These are phyloP conservation scores for Aspergillus intermedius DNA, from an alignment of 2,329 filamentous ascomycete genomes.

Conservation along the genomic window DNA sequence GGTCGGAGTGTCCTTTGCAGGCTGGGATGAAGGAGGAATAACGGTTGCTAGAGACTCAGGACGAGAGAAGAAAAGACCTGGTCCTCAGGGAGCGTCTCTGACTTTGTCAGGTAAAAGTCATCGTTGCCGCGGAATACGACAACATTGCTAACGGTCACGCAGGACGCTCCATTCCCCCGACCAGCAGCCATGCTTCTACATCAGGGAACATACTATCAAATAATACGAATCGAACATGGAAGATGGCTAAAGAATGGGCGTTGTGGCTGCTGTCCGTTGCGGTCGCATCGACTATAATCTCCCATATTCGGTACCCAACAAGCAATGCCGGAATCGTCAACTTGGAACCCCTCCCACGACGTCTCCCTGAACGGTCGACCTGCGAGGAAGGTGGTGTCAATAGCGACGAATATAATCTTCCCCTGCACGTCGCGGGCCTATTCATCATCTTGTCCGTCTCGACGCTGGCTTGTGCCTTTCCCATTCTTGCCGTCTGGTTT, in stretches of 20 bases:
- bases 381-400: constrained; percentile 21
- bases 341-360: not conserved
- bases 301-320: constrained; percentile 4
- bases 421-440: constrained; percentile 58
- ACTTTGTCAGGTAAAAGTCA: constrained; percentile 21
- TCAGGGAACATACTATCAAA: not conserved
- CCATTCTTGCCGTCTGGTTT: constrained; percentile 56
- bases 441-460: constrained; percentile 54
- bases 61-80: not conserved
- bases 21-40: not conserved
- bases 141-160: not conserved
- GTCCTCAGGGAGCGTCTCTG: constrained; percentile 17
- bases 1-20: constrained; percentile 1
- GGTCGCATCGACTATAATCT: constrained; percentile 17
- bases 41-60: not conserved
- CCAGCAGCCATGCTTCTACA: constrained; percentile 1
- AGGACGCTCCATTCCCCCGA: constrained; percentile 17
- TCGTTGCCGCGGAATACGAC: not conserved
- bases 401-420: constrained; percentile 51
- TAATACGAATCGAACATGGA: constrained; percentile 2
- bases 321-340: not conserved
- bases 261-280: constrained; percentile 23
- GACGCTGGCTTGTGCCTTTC: constrained; percentile 57
- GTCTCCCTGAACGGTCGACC: constrained; percentile 13
- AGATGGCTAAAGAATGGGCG: constrained; percentile 15